Base-by-base conservation (phyloP, 352 stramenopile genomes). In the Phytophthora fragariaefolia region DNA sequence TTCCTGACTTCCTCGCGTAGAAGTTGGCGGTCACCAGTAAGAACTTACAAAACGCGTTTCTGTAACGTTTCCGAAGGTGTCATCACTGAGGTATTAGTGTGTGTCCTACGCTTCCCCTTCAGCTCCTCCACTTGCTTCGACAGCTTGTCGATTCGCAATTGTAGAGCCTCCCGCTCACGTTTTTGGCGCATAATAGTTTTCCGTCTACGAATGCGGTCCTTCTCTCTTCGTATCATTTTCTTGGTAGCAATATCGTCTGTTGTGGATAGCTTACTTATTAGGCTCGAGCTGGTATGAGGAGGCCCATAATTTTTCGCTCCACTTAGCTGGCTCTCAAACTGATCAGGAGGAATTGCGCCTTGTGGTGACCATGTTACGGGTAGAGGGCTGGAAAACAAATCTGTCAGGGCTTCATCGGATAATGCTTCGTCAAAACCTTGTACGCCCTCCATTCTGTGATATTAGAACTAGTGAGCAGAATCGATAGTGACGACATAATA, bases 151-250 rank as follows among this genome's bases (percentile, higher is more conserved):
- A 66, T 59, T 28, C 59, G 23, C 48, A 10, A 24, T 4, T n/a
- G 6, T 4, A 66, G 28, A 23, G 36, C 47, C n/a, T 59, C 12
- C 36, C 28, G 38, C 49, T 66, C 58, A 6, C 38, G 48, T 1
- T 54, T 66, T 17, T 49, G 58, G 12, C 58, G 58, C 1, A 38
- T 2, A 22, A 30, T 53, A 12, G 26, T 26, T 17, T 40, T 53
- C 3, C 38, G 58, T 32, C 58, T 20, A 7, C 58, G 58, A 24
- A 66, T 66, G 8, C 58, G 58, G 40, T 59, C 58, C 27, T 53
- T 66, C 38, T 48, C 15, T 59, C 47, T 42, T 49, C 40, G 47
- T 10, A 30, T 22, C n/a, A 59, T 46, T 59, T 30, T 53, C 47
- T 52, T 57, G 10, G 22, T 23, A 22, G 12, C 18, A 3, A 40